A percentile compares a stretch with the other conserved stretches of the same genome.
Conservation (phyloP, 2,329 filamentous ascomycete genomes). For the Aspergillus clavatus region DNA sequence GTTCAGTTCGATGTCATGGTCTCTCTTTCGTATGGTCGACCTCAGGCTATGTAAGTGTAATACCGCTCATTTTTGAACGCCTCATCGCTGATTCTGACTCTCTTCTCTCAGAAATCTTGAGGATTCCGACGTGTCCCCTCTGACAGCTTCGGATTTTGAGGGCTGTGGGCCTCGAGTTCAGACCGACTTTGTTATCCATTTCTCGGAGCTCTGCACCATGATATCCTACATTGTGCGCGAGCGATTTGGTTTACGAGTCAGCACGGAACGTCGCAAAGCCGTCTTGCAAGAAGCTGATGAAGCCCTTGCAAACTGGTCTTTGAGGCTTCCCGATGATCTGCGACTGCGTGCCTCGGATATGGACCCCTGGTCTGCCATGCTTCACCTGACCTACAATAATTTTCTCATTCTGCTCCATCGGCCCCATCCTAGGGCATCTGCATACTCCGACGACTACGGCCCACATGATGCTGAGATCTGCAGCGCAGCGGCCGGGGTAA, state of each 20-base stretch:
- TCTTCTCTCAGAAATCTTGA: constrained; percentile 39
- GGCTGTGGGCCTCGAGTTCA: constrained; percentile 44
- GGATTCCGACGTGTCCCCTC: constrained; percentile 47
- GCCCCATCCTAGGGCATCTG: constrained; percentile 40
- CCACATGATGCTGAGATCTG: constrained; percentile 45
- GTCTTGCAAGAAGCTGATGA: constrained; percentile 40
- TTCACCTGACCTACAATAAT: constrained; percentile 44
- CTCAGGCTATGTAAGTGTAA: constrained; percentile 46
- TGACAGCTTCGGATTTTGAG: constrained; percentile 45
- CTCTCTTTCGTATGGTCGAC: constrained; percentile 47
- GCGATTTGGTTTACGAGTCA: constrained; percentile 39
- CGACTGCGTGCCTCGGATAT: constrained; percentile 39
- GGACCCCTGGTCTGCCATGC: constrained; percentile 42
- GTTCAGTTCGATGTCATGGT: constrained; percentile 44
- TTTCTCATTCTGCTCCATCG: constrained; percentile 44
- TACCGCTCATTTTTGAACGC: not conserved
- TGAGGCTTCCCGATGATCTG: constrained; percentile 38
- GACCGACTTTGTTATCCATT: constrained; percentile 45
- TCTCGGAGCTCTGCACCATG: constrained; percentile 48
- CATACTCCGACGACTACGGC: constrained; percentile 42
- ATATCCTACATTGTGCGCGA: constrained; percentile 44
- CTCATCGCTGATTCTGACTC: not conserved
- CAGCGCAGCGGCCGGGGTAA: constrained; percentile 42
- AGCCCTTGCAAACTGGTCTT: constrained; percentile 40
- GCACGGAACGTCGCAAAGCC: constrained; percentile 38